Conservation (phyloP, 23 red algal genomes). For the Cyanidium caldarium region DNA sequence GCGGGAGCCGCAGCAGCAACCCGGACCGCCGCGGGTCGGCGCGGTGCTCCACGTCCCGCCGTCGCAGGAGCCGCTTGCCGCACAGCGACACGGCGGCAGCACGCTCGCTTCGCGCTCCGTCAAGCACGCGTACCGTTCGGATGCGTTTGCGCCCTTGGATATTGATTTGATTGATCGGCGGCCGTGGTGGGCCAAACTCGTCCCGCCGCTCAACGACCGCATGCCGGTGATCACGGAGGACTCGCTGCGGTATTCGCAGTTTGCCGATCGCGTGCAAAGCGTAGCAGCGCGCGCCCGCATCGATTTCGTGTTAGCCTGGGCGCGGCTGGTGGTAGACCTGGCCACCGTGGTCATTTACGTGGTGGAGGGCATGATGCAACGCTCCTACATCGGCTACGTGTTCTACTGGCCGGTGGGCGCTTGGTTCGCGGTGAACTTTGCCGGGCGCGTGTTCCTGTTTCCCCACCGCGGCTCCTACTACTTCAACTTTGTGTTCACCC, state of each 20-base stretch:
- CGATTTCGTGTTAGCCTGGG: neutral
- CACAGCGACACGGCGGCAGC: neutral
- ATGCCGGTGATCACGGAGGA: neutral
- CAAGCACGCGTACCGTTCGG: neutral
- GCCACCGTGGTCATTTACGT: neutral
- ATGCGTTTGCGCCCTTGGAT: neutral
- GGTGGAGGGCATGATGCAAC: neutral
- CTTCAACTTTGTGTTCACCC: slow-evolving; percentile 33
- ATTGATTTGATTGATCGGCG: neutral
- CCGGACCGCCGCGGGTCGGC: neutral
- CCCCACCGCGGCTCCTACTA: neutral
- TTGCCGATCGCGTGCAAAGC: neutral
- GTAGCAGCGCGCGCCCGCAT: neutral
- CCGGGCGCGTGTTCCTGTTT: neutral
- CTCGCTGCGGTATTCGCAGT: slow-evolving; percentile 1
- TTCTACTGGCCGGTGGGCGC: neutral
- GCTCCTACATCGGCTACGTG: neutral
- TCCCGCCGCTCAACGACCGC: neutral
- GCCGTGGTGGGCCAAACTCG: neutral
- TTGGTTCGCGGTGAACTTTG: neutral
- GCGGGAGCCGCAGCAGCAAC: neutral
- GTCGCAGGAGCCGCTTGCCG: neutral
- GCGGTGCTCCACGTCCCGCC: neutral
- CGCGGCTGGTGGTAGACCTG: neutral
- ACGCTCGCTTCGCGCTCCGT: neutral